These are phyloP conservation scores for Alternaria triticina DNA, from an alignment of 2,329 filamentous ascomycete genomes.

Conservation along the genomic window DNA sequence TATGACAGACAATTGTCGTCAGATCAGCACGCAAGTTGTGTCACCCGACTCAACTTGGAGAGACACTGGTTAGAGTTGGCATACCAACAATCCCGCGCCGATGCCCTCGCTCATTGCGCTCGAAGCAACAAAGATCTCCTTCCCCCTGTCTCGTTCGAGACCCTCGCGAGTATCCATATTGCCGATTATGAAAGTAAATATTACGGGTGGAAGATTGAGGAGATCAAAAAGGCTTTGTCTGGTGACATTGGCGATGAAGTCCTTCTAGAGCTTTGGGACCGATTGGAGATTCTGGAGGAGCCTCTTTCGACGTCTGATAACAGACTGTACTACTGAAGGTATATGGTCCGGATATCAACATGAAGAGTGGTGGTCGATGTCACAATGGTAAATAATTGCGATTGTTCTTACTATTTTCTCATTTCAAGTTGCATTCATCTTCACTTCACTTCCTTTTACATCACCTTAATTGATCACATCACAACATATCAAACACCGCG, in stretches of 20 bases:
- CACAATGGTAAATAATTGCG: neutral
- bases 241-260: neutral
- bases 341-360: neutral
- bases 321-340: neutral
- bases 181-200: neutral
- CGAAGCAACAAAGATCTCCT: constrained; percentile 1
- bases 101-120: constrained; percentile 11
- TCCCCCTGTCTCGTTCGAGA: neutral
- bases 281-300: neutral
- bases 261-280: neutral
- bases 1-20: neutral
- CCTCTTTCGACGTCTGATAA: neutral
- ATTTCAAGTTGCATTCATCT: neutral
- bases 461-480: neutral
- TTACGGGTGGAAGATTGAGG: neutral
- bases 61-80: constrained; percentile 11
- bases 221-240: neutral
- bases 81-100: constrained; percentile 7
- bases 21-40: constrained; percentile 7
- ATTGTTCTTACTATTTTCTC: neutral
- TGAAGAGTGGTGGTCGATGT: neutral
- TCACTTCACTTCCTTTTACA: neutral
- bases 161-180: neutral
- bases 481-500: neutral
- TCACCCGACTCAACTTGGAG: neutral